Conservation (phyloP, 768 basidiomycete genomes). For the Amanita thiersii region DNA sequence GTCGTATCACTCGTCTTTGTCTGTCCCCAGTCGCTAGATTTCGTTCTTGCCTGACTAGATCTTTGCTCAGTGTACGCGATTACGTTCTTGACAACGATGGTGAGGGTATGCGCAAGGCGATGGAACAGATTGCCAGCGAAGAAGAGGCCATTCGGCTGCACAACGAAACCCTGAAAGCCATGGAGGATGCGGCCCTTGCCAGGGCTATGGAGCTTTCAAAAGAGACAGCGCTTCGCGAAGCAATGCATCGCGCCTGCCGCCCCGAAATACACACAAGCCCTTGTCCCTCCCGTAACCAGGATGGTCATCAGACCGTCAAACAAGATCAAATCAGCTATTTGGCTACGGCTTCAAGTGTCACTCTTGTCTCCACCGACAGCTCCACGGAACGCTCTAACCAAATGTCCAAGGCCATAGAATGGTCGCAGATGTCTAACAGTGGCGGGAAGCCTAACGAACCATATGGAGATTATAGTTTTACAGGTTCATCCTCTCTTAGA, state of each 20-base stretch:
- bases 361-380: background rate
- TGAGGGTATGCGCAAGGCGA: constrained; percentile 1
- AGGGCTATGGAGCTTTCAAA: constrained; percentile 4
- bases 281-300: background rate
- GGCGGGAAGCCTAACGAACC: too few species aligned
- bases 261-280: background rate
- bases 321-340: background rate
- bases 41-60: constrained; percentile 5
- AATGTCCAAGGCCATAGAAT: too few species aligned
- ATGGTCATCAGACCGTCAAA: background rate
- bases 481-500: too few species aligned
- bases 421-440: background rate
- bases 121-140: background rate
- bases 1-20: constrained; percentile 5
- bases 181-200: constrained; percentile 6
- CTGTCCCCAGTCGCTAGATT: constrained; percentile 3
- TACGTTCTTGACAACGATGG: constrained; percentile 6
- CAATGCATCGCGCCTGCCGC: background rate
- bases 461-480: too few species aligned
- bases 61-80: constrained; percentile 5
- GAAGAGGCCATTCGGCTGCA: constrained; percentile 7
- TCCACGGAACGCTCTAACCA: background rate
- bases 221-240: constrained; percentile 8
- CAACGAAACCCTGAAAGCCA: constrained; percentile 7
- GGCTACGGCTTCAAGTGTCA: background rate